These are phyloP conservation scores for Bruguiera gymnorhiza DNA, from an alignment of 345 rosid species.

Conservation along the genomic window DNA sequence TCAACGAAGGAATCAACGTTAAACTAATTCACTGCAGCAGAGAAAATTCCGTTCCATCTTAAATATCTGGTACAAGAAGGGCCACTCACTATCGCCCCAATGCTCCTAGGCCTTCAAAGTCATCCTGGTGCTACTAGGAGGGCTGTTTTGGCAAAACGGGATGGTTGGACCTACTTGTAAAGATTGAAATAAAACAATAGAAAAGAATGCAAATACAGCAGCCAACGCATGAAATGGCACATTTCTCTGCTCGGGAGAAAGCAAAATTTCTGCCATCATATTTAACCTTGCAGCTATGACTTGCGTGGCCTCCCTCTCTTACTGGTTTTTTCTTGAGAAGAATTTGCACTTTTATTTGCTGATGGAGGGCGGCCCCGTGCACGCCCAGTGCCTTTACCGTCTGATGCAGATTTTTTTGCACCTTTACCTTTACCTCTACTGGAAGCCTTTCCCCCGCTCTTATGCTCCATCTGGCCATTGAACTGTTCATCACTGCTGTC, in stretches of 20 bases:
- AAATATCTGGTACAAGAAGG: conserved; percentile 5
- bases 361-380: conserved; percentile 42
- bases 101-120: not conserved
- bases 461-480: conserved; percentile 39
- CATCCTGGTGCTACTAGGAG: not conserved
- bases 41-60: not conserved
- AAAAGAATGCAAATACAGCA: conserved; percentile 9
- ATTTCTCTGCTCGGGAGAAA: conserved; percentile 21
- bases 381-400: conserved; percentile 39
- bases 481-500: conserved; percentile 50
- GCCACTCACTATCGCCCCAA: not conserved
- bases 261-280: conserved; percentile 20
- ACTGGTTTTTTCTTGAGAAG: conserved; percentile 46
- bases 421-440: conserved; percentile 47
- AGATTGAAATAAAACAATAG: not conserved
- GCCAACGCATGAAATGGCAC: conserved; percentile 10
- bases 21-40: not conserved
- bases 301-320: conserved; percentile 80
- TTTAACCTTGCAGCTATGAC: conserved; percentile 23
- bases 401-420: conserved; percentile 16
- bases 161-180: not conserved
- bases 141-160: not conserved
- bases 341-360: conserved; percentile 29
- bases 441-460: conserved; percentile 40
- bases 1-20: not conserved